phyloP scores from a whole-genome alignment of 2,329 filamentous ascomycete species.

The Aspergillus ibericus region DNA sequence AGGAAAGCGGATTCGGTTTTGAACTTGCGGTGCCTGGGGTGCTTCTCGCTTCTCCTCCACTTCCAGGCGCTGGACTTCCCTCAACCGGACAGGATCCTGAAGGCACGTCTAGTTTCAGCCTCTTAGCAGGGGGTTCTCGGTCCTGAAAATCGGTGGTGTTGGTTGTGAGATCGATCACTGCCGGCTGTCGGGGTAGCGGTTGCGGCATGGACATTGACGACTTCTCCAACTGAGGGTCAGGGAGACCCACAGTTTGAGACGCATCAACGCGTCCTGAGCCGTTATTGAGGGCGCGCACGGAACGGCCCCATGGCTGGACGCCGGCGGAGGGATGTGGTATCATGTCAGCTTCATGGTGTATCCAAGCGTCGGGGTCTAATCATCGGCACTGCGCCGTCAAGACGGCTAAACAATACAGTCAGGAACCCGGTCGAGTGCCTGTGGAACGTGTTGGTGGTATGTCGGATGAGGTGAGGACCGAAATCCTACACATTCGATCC shows the following conservation, averaged over 20 bases:
- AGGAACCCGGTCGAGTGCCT: neutral
- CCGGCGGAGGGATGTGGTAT: conserved; percentile 43
- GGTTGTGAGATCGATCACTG: conserved; percentile 40
- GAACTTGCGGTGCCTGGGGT: conserved; percentile 27
- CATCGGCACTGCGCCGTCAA: conserved; percentile 19
- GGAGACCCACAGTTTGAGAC: conserved; percentile 22
- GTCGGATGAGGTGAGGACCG: neutral
- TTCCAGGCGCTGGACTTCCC: conserved; percentile 21
- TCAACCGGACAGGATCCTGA: conserved; percentile 21
- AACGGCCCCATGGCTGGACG: conserved; percentile 40
- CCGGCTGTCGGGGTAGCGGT: conserved; percentile 28
- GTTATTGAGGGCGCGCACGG: conserved; percentile 33
- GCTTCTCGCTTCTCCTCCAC: conserved; percentile 30
- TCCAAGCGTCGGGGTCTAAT: conserved; percentile 24
- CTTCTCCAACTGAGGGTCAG: conserved; percentile 27
- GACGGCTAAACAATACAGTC: neutral
- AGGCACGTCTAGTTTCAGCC: conserved; percentile 37
- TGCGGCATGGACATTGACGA: conserved; percentile 27
- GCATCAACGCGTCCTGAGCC: conserved; percentile 29
- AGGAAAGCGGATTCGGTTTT: conserved; percentile 31
- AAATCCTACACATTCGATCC: neutral
- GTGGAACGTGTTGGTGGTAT: neutral
- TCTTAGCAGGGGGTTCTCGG: conserved; percentile 38
- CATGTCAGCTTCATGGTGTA: conserved; percentile 44
- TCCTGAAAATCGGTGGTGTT: conserved; percentile 33